These are phyloP conservation scores for Alternaria novae-zelandiae DNA, from an alignment of 2,329 filamentous ascomycete species.

Conservation along the genomic window DNA sequence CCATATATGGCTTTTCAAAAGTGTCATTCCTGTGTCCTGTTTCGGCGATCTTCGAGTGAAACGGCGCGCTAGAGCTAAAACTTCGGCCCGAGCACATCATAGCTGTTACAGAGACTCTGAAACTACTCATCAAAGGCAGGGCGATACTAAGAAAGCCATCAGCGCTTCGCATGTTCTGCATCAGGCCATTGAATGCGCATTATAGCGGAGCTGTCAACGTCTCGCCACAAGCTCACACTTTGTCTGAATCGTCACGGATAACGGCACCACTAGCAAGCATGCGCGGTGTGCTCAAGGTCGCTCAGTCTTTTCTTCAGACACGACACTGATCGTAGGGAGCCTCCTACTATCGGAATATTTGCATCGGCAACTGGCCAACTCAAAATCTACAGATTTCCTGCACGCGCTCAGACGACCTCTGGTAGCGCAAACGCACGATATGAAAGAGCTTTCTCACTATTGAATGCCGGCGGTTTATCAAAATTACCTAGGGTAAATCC, in stretches of 20 bases:
- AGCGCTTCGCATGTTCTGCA: not conserved
- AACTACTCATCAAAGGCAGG: not conserved
- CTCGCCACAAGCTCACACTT: not conserved
- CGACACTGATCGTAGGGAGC: not conserved
- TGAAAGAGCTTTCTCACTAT: not conserved
- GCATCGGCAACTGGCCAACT: not conserved
- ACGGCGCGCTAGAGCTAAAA: not conserved
- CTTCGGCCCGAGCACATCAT: not conserved
- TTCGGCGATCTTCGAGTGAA: not conserved
- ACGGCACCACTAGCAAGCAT: not conserved
- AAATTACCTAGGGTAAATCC: not conserved
- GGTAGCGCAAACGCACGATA: not conserved
- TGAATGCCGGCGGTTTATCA: not conserved
- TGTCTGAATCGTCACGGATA: not conserved
- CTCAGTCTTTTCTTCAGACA: not conserved
- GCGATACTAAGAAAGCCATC: not conserved
- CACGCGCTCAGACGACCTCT: not conserved
- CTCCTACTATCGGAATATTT: not conserved
- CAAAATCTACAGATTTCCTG: not conserved
- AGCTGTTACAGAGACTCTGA: not conserved
- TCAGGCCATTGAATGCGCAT: not conserved
- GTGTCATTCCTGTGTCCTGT: not conserved
- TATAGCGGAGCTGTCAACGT: not conserved
- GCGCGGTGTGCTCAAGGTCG: not conserved
- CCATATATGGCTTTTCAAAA: not conserved